Conservation (phyloP, 805 yeast species). For the Myxozyma vanderwaltii region DNA sequence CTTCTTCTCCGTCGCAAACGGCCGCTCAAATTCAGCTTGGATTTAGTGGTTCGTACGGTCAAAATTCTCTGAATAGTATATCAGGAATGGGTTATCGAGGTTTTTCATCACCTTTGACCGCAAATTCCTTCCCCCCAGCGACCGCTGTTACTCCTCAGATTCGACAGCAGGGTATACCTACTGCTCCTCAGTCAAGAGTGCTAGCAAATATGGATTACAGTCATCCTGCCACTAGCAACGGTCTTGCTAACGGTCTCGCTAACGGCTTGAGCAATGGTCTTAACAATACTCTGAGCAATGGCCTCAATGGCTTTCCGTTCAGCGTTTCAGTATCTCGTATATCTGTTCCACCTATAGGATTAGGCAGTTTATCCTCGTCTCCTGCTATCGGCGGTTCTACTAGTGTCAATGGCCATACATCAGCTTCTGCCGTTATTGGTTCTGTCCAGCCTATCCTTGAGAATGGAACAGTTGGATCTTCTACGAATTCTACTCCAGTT, state of each 20-base stretch:
- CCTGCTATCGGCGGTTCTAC: conserved; percentile 7
- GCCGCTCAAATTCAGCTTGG: background rate
- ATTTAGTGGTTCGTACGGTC: conserved; percentile 2
- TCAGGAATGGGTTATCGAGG: conserved; percentile 13
- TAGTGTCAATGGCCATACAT: background rate
- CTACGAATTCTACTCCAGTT: conserved; percentile 10
- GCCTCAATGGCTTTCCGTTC: conserved; percentile 15
- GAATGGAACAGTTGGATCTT: background rate
- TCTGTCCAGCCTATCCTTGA: background rate
- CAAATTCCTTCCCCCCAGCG: conserved; percentile 8
- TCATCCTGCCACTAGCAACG: background rate
- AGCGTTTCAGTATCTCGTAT: conserved; percentile 8
- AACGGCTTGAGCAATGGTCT: conserved; percentile 6
- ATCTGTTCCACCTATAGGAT: conserved; percentile 9
- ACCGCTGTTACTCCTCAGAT: conserved; percentile 2
- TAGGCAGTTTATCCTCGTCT: conserved; percentile 4
- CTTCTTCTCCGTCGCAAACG: conserved; percentile 4
- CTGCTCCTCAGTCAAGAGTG: conserved; percentile 5
- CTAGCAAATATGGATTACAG: conserved; percentile 13
- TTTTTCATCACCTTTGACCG: conserved; percentile 19
- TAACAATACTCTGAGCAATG: background rate
- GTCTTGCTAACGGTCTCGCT: background rate
- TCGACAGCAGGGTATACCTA: conserved; percentile 2
- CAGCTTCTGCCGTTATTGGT: background rate
- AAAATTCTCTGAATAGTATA: background rate